Conservation (phyloP, 1,139 yeast species). For the Chernovozyma sophiae-reginae region DNA sequence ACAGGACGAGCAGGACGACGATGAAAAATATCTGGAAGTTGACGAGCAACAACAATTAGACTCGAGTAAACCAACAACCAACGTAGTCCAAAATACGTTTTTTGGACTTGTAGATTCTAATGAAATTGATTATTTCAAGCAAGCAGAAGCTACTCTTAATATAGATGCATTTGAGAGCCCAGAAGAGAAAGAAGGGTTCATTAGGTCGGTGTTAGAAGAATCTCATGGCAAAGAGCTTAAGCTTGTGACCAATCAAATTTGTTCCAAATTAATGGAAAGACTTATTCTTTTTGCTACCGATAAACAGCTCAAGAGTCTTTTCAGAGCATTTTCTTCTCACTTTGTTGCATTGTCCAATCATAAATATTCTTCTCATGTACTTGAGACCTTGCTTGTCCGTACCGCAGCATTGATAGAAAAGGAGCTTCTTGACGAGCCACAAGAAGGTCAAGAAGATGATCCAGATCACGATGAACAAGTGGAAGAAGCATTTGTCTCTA, state of each 20-base stretch:
- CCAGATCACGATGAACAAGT: slow-evolving; percentile 21
- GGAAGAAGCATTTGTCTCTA: slow-evolving; percentile 41
- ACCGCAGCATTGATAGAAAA: slow-evolving; percentile 74
- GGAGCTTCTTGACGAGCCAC: slow-evolving; percentile 45
- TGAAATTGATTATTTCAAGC: slow-evolving; percentile 87
- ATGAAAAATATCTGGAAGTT: slow-evolving; percentile 6
- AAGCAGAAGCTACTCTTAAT: slow-evolving; percentile 83
- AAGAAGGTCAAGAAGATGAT: slow-evolving; percentile 25
- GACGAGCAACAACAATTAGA: background rate
- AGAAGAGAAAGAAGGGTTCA: slow-evolving; percentile 73
- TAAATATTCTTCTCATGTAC: slow-evolving; percentile 89
- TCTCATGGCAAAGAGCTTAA: slow-evolving; percentile 87
- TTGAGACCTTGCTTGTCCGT: slow-evolving; percentile 79
- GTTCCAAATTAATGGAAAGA: slow-evolving; percentile 89
- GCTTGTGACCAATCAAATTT: slow-evolving; percentile 88
- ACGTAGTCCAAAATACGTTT: slow-evolving; percentile 33
- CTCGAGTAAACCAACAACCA: background rate
- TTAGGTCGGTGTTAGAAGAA: slow-evolving; percentile 78
- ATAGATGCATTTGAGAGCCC: slow-evolving; percentile 71
- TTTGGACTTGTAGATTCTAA: slow-evolving; percentile 82
- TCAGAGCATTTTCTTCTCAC: slow-evolving; percentile 65
- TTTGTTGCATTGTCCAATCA: slow-evolving; percentile 77
- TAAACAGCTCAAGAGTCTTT: slow-evolving; percentile 60
- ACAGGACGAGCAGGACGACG: slow-evolving; percentile 5
- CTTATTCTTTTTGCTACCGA: slow-evolving; percentile 65